These are phyloP conservation scores for Penicillium polonicum DNA, from an alignment of 2,329 filamentous ascomycete species.

Conservation along the genomic window DNA sequence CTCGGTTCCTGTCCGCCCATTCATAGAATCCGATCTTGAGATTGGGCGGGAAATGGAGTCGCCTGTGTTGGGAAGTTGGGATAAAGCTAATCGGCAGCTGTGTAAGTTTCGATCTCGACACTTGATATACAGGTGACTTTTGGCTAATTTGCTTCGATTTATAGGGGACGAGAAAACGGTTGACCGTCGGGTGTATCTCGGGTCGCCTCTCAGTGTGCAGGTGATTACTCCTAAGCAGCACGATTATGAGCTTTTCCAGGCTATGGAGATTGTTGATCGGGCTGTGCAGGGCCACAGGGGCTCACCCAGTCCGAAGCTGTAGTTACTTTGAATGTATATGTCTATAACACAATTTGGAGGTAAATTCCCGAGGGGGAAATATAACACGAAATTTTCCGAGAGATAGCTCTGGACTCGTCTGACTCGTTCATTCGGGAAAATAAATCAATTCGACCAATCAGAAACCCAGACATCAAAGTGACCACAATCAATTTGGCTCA, in stretches of 20 bases:
- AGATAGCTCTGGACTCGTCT: background rate
- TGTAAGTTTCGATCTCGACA: constrained; percentile 44
- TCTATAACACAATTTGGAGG: background rate
- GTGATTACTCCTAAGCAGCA: constrained; percentile 56
- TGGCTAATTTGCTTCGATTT: constrained; percentile 7
- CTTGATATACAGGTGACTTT: background rate
- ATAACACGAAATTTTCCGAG: background rate
- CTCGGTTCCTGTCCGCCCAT: constrained; percentile 53
- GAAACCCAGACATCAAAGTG: background rate
- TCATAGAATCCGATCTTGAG: constrained; percentile 52
- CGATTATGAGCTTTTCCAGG: constrained; percentile 54
- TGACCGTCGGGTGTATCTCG: constrained; percentile 55
- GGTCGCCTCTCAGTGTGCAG: constrained; percentile 57
- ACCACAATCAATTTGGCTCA: background rate
- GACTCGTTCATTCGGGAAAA: background rate
- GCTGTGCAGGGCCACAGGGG: constrained; percentile 24
- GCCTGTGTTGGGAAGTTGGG: constrained; percentile 54
- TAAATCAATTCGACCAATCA: background rate
- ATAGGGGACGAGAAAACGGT: constrained; percentile 49
- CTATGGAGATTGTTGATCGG: constrained; percentile 55
- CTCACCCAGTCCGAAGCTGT: constrained; percentile 21
- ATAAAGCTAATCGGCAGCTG: constrained; percentile 58
- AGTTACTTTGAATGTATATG: constrained; percentile 1
- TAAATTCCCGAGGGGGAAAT: background rate
- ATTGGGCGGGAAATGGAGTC: constrained; percentile 46